Conservation (phyloP, 106 monocot genomes). For the Dendrobium huoshanense region DNA sequence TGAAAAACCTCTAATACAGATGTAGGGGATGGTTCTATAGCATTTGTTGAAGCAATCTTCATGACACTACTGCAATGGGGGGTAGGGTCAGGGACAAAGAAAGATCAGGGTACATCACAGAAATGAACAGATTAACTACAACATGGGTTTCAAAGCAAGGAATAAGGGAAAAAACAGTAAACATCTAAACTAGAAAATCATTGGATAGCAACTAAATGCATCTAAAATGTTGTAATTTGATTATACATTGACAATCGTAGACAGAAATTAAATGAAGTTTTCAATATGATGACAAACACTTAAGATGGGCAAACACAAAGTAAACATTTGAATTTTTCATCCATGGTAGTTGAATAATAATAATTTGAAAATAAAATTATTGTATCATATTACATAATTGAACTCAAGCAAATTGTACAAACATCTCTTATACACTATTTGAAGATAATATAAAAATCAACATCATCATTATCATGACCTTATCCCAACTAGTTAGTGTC, state of each 20-base stretch:
- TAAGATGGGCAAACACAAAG: neutral
- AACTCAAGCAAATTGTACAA: neutral
- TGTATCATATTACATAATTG: neutral
- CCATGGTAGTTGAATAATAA: neutral
- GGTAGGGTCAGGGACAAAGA: neutral
- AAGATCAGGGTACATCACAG: neutral
- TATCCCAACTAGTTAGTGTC: neutral
- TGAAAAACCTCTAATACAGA: constrained; percentile 66
- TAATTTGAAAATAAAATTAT: neutral
- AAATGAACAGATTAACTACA: constrained; percentile 1
- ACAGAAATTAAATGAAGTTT: neutral
- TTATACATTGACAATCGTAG: neutral
- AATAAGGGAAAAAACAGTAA: neutral
- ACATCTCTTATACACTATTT: neutral
- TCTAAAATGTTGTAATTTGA: neutral
- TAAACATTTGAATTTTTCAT: neutral
- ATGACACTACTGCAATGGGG: constrained; percentile 46
- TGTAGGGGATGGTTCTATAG: constrained; percentile 59
- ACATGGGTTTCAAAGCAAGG: neutral
- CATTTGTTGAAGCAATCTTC: constrained; percentile 26
- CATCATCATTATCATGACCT: neutral
- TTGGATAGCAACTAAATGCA: neutral
- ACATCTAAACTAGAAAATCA: neutral
- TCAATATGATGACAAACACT: neutral
- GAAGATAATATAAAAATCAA: neutral